Evolutionary conservation across 1,284 basidiomycete genomes (phyloP).

Genomic region (Mycena sp.): DNA sequence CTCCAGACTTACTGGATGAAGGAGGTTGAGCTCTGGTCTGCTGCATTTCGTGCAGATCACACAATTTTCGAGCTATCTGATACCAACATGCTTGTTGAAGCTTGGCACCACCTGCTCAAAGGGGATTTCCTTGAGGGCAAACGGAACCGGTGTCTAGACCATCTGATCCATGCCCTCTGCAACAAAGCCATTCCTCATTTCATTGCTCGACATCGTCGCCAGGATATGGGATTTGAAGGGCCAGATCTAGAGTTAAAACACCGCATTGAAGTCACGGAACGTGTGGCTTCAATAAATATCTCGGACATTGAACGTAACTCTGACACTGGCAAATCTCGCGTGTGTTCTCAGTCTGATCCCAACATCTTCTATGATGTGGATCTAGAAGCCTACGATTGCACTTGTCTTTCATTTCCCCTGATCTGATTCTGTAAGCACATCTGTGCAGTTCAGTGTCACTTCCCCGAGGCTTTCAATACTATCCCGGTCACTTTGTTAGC

Average conservation of each 20-base stretch:
- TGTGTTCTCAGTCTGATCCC: not conserved
- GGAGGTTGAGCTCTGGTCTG: slow-evolving; percentile 33
- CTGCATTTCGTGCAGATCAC: slow-evolving; percentile 27
- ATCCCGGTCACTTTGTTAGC: no score
- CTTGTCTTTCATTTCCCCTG: slow-evolving; percentile 17
- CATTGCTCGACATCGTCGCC: slow-evolving; percentile 14
- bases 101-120: slow-evolving; percentile 38
- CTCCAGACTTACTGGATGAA: slow-evolving; percentile 25
- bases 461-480: no score
- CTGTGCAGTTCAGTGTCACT: slow-evolving; percentile 15
- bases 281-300: not conserved
- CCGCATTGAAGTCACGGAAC: not conserved
- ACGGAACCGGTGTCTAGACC: slow-evolving; percentile 33
- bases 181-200: slow-evolving; percentile 19
- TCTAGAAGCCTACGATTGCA: slow-evolving; percentile 18
- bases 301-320: not conserved
- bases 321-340: not conserved
- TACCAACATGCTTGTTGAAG: slow-evolving; percentile 40
- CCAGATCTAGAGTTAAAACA: slow-evolving; percentile 4
- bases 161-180: slow-evolving; percentile 26
- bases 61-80: slow-evolving; percentile 29
- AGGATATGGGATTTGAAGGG: slow-evolving; percentile 29
- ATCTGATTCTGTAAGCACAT: slow-evolving; percentile 29
- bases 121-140: slow-evolving; percentile 27
- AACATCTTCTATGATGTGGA: slow-evolving; percentile 12